These are phyloP conservation scores for Yarrowia phangngaensis DNA, from an alignment of 805 yeast genomes.

Conservation along the genomic window DNA sequence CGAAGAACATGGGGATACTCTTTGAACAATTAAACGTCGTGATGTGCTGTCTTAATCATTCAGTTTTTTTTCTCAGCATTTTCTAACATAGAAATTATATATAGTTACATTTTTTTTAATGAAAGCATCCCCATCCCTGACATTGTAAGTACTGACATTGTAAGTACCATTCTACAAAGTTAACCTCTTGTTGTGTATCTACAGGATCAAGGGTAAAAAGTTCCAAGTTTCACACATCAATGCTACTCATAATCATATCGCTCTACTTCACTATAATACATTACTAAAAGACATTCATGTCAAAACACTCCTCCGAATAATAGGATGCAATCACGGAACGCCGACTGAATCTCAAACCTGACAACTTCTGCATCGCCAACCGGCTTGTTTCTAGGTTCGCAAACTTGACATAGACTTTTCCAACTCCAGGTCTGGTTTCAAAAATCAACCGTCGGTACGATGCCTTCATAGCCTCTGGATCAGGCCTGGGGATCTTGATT, in stretches of 20 bases:
- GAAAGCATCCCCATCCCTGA: no score
- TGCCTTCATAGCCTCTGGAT: slow-evolving; percentile 39
- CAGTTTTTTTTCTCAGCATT: not conserved
- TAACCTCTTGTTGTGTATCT: no score
- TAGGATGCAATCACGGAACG: slow-evolving; percentile 65
- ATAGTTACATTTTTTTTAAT: no score
- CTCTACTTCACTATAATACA: not conserved
- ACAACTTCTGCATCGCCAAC: slow-evolving; percentile 53
- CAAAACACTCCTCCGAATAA: slow-evolving; percentile 51
- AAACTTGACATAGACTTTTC: slow-evolving; percentile 69
- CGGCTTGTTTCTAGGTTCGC: slow-evolving; percentile 49
- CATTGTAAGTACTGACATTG: no score
- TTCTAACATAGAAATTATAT: slow-evolving; percentile 2
- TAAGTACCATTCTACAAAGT: no score
- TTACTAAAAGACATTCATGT: slow-evolving; percentile 34
- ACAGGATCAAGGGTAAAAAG: no score
- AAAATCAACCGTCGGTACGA: slow-evolving; percentile 42
- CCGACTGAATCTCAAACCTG: slow-evolving; percentile 65
- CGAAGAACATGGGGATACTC: slow-evolving; percentile 24
- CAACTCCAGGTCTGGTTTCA: slow-evolving; percentile 54
- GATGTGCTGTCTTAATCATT: not conserved
- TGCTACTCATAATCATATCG: not conserved
- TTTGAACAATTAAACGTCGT: slow-evolving; percentile 15
- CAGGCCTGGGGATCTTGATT: slow-evolving; percentile 57
- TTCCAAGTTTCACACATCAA: no score